Evolutionary conservation across 1,139 yeast genomes (phyloP), one percentile per base, ranked within the genome.

Genomic region (Pichia terricola): DNA sequence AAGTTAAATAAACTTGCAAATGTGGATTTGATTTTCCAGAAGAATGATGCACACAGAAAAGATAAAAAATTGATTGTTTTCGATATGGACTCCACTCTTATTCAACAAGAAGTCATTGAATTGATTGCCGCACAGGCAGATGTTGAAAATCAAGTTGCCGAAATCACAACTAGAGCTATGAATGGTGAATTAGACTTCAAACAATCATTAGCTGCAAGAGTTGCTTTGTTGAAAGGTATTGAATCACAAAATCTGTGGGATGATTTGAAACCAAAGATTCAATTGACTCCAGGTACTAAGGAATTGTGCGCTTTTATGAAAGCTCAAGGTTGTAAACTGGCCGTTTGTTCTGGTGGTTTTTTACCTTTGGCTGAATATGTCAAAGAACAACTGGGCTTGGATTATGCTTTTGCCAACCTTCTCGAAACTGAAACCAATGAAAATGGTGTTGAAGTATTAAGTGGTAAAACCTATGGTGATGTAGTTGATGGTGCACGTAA

Each of bases 1-100:
- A 33, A 50, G 28, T 47, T 36, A 5, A 38, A 50, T 4, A 43
- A 47, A 4, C 35, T 46, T 25, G 28, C 31, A 2, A 55, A 53
- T 26, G 61, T 70, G 11, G 81, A 78, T 50, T 52, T 77, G 11
- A 60, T 75, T 11, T 62, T 75, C 16, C 83, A 77, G 54, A 50
- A 49, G 38, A 62, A 64, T 37, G 59, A 53, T 38, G 41, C 34
- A 1, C 38, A 38, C 22, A 66, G 88, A 55, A 65, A 68, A 52
- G 50, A 64, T 43, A 84, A 82, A 58, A 75, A 77, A 54, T 69
- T 91, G 41, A 80, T 86, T 50, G 86, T 94, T 26, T 94, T 94
- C 58, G 98, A 94, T 58, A 94, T 94, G 98, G 99, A 94, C 66
- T 89, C 97, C 1, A 94, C 98, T 0, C 68, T 94, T 59, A 94